Conservation (phyloP, 768 basidiomycete species). For the Mrakia gelida region DNA sequence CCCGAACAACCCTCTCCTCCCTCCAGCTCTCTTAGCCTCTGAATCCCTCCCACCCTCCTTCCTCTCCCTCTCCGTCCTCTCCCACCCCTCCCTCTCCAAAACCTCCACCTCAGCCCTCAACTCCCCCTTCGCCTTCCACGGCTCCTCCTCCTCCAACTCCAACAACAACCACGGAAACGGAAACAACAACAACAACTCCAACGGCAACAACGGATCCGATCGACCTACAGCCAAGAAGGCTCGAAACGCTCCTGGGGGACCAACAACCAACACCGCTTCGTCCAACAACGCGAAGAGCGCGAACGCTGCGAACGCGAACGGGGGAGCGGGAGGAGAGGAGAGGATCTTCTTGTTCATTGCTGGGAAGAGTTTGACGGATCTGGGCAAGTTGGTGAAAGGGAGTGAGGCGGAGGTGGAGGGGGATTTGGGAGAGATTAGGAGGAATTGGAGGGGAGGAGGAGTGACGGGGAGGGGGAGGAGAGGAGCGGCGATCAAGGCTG, state of each 20-base stretch:
- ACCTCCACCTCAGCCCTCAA: slow-evolving; percentile 25
- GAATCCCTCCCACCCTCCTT: slow-evolving; percentile 22
- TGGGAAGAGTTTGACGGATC: slow-evolving; percentile 39
- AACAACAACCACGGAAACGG: slow-evolving; percentile 11
- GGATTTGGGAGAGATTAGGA: slow-evolving; percentile 39
- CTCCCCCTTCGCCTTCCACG: slow-evolving; percentile 25
- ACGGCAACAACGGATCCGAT: neutral
- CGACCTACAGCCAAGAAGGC: neutral
- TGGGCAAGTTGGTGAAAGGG: slow-evolving; percentile 35
- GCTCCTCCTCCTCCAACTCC: neutral
- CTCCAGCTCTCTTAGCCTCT: slow-evolving; percentile 8
- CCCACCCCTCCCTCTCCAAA: slow-evolving; percentile 29
- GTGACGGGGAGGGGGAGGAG: slow-evolving; percentile 33
- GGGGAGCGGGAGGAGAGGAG: slow-evolving; percentile 27
- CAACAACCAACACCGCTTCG: neutral
- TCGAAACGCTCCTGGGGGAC: neutral
- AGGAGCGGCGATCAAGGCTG: slow-evolving; percentile 30
- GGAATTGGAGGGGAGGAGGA: slow-evolving; percentile 37
- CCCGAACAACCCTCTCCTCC: neutral
- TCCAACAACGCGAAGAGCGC: slow-evolving; percentile 10
- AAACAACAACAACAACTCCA: neutral
- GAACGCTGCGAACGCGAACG: neutral
- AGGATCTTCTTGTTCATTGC: slow-evolving; percentile 26
- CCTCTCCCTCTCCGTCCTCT: slow-evolving; percentile 28
- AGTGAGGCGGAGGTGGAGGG: slow-evolving; percentile 39